Evolutionary conservation across 2,329 filamentous ascomycete genomes (phyloP).

Genomic region (Fusarium tupiense): DNA sequence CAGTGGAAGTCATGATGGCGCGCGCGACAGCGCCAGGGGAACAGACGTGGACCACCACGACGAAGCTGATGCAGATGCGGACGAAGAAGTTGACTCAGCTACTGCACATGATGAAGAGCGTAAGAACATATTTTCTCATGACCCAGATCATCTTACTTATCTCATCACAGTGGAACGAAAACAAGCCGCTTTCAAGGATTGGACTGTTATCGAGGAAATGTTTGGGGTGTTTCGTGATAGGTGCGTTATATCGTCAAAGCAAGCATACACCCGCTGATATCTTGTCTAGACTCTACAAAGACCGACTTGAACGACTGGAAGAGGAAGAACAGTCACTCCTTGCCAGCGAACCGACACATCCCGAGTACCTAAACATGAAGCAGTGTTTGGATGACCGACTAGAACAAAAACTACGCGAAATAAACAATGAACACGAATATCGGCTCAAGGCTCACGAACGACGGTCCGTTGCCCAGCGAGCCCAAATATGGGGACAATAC

Average conservation of each 20-base stretch:
- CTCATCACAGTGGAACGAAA: conserved; percentile 74
- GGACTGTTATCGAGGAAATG: conserved; percentile 84
- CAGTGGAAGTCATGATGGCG: conserved; percentile 47
- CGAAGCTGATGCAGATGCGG: conserved; percentile 64
- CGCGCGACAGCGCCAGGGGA: conserved; percentile 48
- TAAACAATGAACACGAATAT: conserved; percentile 77
- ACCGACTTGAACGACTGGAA: conserved; percentile 84
- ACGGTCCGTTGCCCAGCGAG: conserved; percentile 81
- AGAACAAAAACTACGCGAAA: conserved; percentile 80
- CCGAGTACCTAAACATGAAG: conserved; percentile 90
- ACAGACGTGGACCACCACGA: conserved; percentile 59
- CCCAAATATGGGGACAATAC: conserved; percentile 89
- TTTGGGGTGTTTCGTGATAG: conserved; percentile 87
- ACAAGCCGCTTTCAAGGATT: conserved; percentile 80
- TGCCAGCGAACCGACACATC: conserved; percentile 76
- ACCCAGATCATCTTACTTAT: conserved; percentile 35
- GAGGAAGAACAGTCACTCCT: conserved; percentile 71
- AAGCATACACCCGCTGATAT: conserved; percentile 31
- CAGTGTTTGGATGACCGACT: conserved; percentile 84
- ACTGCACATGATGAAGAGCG: conserved; percentile 73
- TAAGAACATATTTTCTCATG: conserved; percentile 46
- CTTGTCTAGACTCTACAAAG: conserved; percentile 78
- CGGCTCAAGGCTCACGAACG: conserved; percentile 77
- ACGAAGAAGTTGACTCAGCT: conserved; percentile 68
- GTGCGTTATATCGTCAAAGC: conserved; percentile 55